These are phyloP conservation scores for Pseudogymnoascus sp. DNA, from an alignment of 2,329 filamentous ascomycete genomes.

Conservation along the genomic window DNA sequence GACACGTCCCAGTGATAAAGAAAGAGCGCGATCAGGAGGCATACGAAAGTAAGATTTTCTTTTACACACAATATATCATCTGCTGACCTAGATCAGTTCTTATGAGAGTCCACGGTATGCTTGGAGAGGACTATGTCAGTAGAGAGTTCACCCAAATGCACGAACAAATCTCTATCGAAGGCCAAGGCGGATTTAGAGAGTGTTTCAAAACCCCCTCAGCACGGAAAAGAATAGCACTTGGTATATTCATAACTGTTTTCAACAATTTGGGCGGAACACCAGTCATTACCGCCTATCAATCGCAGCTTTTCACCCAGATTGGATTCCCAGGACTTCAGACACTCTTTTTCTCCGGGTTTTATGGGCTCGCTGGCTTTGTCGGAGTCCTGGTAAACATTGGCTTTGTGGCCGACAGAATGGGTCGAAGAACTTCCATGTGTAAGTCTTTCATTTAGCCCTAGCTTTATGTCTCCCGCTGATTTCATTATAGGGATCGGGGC, in stretches of 20 bases:
- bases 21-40: background rate
- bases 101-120: background rate
- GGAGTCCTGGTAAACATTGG: background rate
- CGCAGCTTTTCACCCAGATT: conserved; percentile 11
- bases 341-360: conserved; percentile 12
- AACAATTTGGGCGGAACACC: background rate
- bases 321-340: conserved; percentile 11
- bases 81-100: background rate
- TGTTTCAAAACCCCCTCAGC: conserved; percentile 8
- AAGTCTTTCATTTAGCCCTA: background rate
- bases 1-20: background rate
- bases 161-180: conserved; percentile 12
- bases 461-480: background rate
- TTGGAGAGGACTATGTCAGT: background rate
- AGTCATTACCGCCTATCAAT: conserved; percentile 10
- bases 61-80: background rate
- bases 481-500: background rate
- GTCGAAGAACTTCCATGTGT: background rate
- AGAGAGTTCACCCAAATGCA: background rate
- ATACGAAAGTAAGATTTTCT: background rate
- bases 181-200: conserved; percentile 3
- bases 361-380: conserved; percentile 13
- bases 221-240: conserved; percentile 10
- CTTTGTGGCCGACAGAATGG: background rate
- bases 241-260: conserved; percentile 12